Conservation (phyloP, 176 grass and related monocot species). For the Zizania latifolia region DNA sequence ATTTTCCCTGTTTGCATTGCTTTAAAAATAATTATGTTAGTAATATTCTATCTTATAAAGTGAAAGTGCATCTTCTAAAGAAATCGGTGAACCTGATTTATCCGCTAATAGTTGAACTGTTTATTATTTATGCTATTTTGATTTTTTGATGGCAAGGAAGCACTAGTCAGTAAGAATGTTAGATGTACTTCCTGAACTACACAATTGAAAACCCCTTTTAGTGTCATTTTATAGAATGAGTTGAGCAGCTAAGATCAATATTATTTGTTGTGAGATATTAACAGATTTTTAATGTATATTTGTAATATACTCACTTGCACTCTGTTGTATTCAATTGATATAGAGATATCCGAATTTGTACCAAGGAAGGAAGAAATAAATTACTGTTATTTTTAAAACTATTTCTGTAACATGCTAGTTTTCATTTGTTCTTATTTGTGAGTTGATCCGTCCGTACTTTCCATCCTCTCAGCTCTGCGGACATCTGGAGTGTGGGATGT, state of each 20-base stretch:
- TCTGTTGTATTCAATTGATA: neutral
- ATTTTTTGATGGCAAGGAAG: neutral
- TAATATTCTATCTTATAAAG: constrained; percentile 4
- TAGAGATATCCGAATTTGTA: constrained; percentile 22
- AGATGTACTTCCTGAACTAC: neutral
- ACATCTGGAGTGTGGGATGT: constrained; percentile 99
- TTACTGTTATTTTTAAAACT: neutral
- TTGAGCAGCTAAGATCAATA: neutral
- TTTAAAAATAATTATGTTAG: constrained; percentile 9
- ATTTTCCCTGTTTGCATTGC: neutral
- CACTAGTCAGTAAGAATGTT: neutral
- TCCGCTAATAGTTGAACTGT: neutral
- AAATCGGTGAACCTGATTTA: neutral
- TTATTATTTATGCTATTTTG: neutral
- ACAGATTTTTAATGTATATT: too few species aligned
- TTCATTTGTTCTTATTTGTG: constrained; percentile 25
- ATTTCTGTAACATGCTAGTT: neutral
- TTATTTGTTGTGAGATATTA: constrained; percentile 7
- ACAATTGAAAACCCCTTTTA: constrained; percentile 6
- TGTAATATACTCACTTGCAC: neutral
- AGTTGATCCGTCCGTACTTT: constrained; percentile 2
- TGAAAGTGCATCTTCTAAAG: neutral
- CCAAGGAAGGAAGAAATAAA: neutral
- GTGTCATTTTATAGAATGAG: neutral
- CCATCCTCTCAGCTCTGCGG: constrained; percentile 68